Conservation (phyloP, 2,329 filamentous ascomycete genomes). For the Salinomyces thailandicus region DNA sequence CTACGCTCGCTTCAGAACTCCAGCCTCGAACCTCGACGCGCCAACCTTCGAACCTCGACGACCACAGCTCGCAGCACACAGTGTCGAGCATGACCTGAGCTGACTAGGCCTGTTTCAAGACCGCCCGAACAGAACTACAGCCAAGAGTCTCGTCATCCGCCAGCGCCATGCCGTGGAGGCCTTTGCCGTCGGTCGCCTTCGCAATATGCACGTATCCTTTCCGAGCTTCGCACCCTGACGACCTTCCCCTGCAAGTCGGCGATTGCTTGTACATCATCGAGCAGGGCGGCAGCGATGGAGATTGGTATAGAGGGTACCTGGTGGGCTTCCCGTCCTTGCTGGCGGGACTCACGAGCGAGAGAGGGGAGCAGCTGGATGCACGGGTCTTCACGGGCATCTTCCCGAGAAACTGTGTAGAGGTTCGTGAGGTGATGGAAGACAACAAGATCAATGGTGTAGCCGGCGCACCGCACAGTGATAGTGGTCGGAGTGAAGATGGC, state of each 20-base stretch:
- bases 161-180: slow-evolving; percentile 85
- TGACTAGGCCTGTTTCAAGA: too few species aligned
- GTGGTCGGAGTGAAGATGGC: slow-evolving; percentile 8
- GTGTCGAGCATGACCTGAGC: too few species aligned
- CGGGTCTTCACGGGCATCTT: slow-evolving; percentile 99
- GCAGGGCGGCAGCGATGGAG: slow-evolving; percentile 71
- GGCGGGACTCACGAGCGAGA: slow-evolving; percentile 78
- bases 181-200: slow-evolving; percentile 92
- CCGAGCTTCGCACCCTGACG: slow-evolving; percentile 70
- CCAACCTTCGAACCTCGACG: too few species aligned
- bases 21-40: too few species aligned
- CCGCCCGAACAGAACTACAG: too few species aligned
- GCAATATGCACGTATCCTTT: slow-evolving; percentile 95
- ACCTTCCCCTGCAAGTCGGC: slow-evolving; percentile 91
- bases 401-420: slow-evolving; percentile 84
- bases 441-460: slow-evolving; percentile 35
- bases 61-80: too few species aligned
- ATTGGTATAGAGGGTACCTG: slow-evolving; percentile 92
- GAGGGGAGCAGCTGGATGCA: slow-evolving; percentile 87
- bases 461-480: slow-evolving; percentile 5
- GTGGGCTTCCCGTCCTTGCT: slow-evolving; percentile 88
- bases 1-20: too few species aligned
- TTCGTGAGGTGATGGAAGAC: slow-evolving; percentile 72
- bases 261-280: slow-evolving; percentile 99
- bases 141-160: too few species aligned